Percentiles rank a stretch among this genome's conserved stretches.
These are phyloP conservation scores for Tolypocladium inflatum DNA, from an alignment of 2,329 filamentous ascomycete genomes.

Conservation along the genomic window DNA sequence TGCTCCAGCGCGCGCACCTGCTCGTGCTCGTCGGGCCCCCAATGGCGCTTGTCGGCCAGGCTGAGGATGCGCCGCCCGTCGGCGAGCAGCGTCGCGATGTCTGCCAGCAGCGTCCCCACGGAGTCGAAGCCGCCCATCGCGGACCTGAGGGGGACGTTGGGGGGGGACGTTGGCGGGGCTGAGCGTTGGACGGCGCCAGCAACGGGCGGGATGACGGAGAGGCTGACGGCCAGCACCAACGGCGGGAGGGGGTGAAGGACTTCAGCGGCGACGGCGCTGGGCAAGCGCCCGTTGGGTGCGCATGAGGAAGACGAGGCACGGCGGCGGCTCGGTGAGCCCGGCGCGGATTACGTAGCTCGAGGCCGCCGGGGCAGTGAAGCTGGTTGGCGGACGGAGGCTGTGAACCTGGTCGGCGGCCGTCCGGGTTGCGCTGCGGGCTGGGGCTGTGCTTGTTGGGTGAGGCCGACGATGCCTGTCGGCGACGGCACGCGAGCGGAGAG, in stretches of 20 bases:
- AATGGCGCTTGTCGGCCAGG: conserved; percentile 48
- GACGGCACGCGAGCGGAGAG: background rate
- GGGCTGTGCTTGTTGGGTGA: background rate
- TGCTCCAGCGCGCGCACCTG: conserved; percentile 45
- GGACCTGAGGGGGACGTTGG: background rate
- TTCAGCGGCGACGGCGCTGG: conserved; percentile 1
- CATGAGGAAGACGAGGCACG: conserved; percentile 1
- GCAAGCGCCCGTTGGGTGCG: conserved; percentile 1
- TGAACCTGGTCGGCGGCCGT: background rate
- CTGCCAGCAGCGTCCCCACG: conserved; percentile 48
- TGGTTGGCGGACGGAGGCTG: background rate
- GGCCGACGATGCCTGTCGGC: background rate
- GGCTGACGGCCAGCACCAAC: background rate
- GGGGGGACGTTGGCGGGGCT: background rate
- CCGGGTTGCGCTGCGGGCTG: background rate
- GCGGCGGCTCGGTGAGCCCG: background rate
- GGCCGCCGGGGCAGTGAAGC: too few relatives aligned
- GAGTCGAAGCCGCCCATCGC: conserved; percentile 35
- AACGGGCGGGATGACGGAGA: background rate
- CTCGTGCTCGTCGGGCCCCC: conserved; percentile 50
- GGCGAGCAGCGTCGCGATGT: conserved; percentile 44
- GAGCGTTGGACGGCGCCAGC: background rate
- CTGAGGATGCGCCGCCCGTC: conserved; percentile 44
- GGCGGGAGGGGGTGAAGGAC: background rate
- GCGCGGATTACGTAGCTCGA: background rate